phyloP scores from a whole-genome alignment of 768 basidiomycete genomes.

The Naematelia encephala region DNA sequence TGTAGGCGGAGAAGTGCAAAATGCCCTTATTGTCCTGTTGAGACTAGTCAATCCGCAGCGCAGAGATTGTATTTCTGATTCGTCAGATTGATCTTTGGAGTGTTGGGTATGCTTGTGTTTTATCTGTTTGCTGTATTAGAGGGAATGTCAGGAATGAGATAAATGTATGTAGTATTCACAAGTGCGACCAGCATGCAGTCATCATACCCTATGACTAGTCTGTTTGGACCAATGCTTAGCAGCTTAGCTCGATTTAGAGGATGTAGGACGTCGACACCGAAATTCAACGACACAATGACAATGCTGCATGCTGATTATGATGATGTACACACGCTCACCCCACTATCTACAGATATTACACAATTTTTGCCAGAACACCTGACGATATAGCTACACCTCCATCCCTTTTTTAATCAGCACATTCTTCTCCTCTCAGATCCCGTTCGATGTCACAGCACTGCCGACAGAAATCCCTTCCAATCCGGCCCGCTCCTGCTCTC shows the following conservation, averaged over 20 bases:
- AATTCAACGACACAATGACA: neutral
- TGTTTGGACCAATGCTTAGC: too few species aligned
- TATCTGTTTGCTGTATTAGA: too few species aligned
- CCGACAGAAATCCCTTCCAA: conserved; percentile 22
- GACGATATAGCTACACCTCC: too few species aligned
- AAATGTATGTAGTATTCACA: too few species aligned
- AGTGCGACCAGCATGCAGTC: too few species aligned
- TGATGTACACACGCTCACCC: neutral
- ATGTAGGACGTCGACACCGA: neutral
- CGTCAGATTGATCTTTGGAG: neutral
- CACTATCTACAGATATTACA: neutral
- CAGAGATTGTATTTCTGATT: conserved; percentile 51
- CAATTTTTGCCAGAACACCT: too few species aligned
- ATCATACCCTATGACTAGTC: too few species aligned
- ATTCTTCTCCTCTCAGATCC: neutral
- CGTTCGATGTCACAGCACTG: neutral
- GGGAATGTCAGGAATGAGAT: too few species aligned
- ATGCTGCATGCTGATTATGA: neutral
- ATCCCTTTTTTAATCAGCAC: too few species aligned
- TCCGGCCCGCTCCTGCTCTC: conserved; percentile 34
- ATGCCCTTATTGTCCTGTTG: conserved; percentile 92
- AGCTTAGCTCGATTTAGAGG: neutral
- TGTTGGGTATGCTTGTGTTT: neutral
- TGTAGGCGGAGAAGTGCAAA: conserved; percentile 70
- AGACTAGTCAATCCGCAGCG: conserved; percentile 52